Evolutionary conservation across 129 eudicot genomes (phyloP).

Genomic region (Escallonia herrerae): DNA sequence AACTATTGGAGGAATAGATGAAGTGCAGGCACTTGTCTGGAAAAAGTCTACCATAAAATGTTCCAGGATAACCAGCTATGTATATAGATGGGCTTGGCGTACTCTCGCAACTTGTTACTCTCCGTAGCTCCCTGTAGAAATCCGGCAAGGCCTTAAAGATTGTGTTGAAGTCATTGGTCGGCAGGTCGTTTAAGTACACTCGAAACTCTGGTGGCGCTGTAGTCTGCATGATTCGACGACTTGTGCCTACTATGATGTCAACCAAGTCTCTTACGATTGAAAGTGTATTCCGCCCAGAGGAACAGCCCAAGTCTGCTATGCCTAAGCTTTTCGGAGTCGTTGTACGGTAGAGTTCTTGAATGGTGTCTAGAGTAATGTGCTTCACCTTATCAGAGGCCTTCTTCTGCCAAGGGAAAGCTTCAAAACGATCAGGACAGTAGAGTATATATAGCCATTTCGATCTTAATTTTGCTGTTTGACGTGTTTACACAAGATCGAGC

Average conservation of each 20-base stretch:
- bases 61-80: constrained; percentile 84
- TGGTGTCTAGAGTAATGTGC: constrained; percentile 57
- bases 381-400: constrained; percentile 77
- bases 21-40: constrained; percentile 78
- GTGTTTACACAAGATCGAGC: not conserved
- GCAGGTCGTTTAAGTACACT: constrained; percentile 75
- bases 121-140: constrained; percentile 36
- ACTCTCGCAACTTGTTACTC: constrained; percentile 20
- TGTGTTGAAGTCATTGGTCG: constrained; percentile 83
- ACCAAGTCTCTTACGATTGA: constrained; percentile 59
- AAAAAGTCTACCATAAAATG: constrained; percentile 73
- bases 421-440: not conserved
- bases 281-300: constrained; percentile 74
- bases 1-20: constrained; percentile 76
- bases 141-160: constrained; percentile 67
- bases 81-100: constrained; percentile 32
- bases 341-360: constrained; percentile 41
- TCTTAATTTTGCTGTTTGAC: not conserved
- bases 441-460: no score
- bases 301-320: constrained; percentile 89
- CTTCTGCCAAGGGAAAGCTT: constrained; percentile 32
- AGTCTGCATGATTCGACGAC: constrained; percentile 10
- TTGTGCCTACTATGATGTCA: constrained; percentile 33
- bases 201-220: constrained; percentile 52
- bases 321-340: constrained; percentile 63